These are phyloP conservation scores for Cercospora sp. DNA, from an alignment of 2,329 filamentous ascomycete species.

Conservation along the genomic window DNA sequence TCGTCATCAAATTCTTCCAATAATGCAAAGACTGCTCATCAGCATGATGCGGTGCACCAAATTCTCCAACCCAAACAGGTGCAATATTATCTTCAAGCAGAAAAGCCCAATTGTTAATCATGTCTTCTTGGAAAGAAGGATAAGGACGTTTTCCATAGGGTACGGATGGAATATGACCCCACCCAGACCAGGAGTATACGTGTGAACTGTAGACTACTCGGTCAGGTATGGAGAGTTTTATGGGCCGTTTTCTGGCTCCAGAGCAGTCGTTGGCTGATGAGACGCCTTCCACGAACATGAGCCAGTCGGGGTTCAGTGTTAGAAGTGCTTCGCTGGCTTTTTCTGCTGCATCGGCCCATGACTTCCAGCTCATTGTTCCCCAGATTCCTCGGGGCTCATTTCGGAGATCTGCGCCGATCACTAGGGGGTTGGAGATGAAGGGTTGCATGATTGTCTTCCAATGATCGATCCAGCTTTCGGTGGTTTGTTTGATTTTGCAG, in stretches of 20 bases:
- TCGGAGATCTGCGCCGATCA: slow-evolving; percentile 66
- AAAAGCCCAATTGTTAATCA: slow-evolving; percentile 67
- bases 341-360: slow-evolving; percentile 65
- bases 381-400: slow-evolving; percentile 69
- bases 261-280: slow-evolving; percentile 66
- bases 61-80: slow-evolving; percentile 69
- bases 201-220: slow-evolving; percentile 67
- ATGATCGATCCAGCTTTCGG: slow-evolving; percentile 64
- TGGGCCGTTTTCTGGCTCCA: slow-evolving; percentile 56
- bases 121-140: slow-evolving; percentile 61
- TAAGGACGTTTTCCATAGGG: slow-evolving; percentile 63
- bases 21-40: slow-evolving; percentile 62
- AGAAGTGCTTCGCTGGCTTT: slow-evolving; percentile 62
- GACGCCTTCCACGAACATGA: slow-evolving; percentile 67
- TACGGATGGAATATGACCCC: slow-evolving; percentile 53
- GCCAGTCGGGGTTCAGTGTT: slow-evolving; percentile 61
- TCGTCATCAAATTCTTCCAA: slow-evolving; percentile 64
- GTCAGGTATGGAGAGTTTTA: slow-evolving; percentile 57
- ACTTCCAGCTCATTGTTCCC: slow-evolving; percentile 67
- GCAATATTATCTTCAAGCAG: slow-evolving; percentile 57
- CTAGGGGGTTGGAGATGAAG: slow-evolving; percentile 59
- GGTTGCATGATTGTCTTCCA: slow-evolving; percentile 66
- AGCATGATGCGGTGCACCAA: slow-evolving; percentile 59
- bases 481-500: slow-evolving; percentile 63
- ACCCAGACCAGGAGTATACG: slow-evolving; percentile 70